These are phyloP conservation scores for Mycena rosella DNA, from an alignment of 768 basidiomycete species.

Conservation along the genomic window DNA sequence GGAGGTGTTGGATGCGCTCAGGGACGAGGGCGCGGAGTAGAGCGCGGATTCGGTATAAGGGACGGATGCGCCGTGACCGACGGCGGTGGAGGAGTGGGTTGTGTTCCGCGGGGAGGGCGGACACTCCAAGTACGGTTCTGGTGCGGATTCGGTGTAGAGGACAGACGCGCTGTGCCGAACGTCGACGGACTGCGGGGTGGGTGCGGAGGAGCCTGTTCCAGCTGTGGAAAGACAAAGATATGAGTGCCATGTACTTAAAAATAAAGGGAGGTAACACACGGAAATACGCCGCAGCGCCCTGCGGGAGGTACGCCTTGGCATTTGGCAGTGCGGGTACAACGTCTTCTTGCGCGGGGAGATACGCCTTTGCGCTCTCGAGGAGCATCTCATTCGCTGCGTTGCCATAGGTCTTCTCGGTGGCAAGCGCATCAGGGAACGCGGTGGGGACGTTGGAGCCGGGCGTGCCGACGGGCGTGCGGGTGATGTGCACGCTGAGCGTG, in stretches of 20 bases:
- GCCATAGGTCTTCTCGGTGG: neutral
- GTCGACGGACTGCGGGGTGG: neutral
- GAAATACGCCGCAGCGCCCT: slow-evolving; percentile 10
- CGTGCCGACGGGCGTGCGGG: slow-evolving; percentile 15
- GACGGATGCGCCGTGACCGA: too few relatives aligned
- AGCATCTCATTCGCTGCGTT: neutral
- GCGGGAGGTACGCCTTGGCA: slow-evolving; percentile 10
- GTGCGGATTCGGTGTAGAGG: neutral
- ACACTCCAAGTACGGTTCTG: slow-evolving; percentile 1
- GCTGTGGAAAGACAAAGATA: neutral
- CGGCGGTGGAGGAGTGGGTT: too few relatives aligned
- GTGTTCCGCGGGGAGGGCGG: too few relatives aligned
- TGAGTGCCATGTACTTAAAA: neutral
- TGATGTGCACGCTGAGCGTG: slow-evolving; percentile 6
- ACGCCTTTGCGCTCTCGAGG: neutral
- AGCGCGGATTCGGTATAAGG: too few relatives aligned
- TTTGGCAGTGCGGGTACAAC: neutral
- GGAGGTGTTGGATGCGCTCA: neutral
- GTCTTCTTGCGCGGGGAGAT: neutral
- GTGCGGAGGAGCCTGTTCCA: too few relatives aligned
- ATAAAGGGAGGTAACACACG: neutral
- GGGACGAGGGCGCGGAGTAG: too few relatives aligned
- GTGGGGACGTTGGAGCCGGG: slow-evolving; percentile 13
- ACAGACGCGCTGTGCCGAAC: neutral
- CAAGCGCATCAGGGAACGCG: neutral